Conservation (phyloP, 371 early-diverging fungal genomes). For the Mortierella sp. region DNA sequence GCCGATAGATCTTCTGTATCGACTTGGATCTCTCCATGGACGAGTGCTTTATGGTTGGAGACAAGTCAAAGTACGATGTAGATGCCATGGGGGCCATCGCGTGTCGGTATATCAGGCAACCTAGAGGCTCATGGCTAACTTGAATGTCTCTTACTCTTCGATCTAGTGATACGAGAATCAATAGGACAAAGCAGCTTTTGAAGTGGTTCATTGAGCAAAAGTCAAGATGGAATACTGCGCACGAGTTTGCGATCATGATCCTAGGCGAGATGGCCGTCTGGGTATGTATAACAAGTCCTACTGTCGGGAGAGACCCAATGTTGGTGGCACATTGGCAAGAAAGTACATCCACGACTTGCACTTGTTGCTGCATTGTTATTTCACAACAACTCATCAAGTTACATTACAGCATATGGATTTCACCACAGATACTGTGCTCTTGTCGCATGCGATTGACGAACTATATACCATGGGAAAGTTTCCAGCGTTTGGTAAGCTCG, state of each 20-base stretch:
- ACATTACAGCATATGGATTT: slow-evolving; percentile 44
- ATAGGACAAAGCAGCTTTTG: slow-evolving; percentile 54
- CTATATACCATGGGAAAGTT: slow-evolving; percentile 51
- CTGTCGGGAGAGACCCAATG: too few species aligned
- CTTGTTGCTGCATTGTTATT: too few species aligned
- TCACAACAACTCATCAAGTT: neutral
- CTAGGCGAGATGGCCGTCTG: slow-evolving; percentile 54
- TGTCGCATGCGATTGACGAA: slow-evolving; percentile 41
- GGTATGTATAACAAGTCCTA: slow-evolving; percentile 22
- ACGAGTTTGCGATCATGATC: slow-evolving; percentile 56
- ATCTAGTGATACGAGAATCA: slow-evolving; percentile 40
- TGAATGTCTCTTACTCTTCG: neutral
- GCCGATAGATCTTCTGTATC: slow-evolving; percentile 36
- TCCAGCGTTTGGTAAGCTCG: slow-evolving; percentile 30
- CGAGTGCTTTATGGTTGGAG: slow-evolving; percentile 31
- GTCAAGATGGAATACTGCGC: slow-evolving; percentile 34
- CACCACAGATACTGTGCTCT: slow-evolving; percentile 23
- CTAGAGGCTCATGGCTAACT: too few species aligned
- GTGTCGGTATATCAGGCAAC: too few species aligned
- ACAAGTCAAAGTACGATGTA: slow-evolving; percentile 26
- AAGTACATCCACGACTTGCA: too few species aligned
- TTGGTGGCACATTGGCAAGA: too few species aligned
- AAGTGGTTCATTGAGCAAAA: slow-evolving; percentile 61
- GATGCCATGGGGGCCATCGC: too few species aligned
- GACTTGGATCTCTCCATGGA: slow-evolving; percentile 50